Evolutionary conservation across 306 rosid genomes (phyloP).

Genomic region (Gillenia trifoliata): DNA sequence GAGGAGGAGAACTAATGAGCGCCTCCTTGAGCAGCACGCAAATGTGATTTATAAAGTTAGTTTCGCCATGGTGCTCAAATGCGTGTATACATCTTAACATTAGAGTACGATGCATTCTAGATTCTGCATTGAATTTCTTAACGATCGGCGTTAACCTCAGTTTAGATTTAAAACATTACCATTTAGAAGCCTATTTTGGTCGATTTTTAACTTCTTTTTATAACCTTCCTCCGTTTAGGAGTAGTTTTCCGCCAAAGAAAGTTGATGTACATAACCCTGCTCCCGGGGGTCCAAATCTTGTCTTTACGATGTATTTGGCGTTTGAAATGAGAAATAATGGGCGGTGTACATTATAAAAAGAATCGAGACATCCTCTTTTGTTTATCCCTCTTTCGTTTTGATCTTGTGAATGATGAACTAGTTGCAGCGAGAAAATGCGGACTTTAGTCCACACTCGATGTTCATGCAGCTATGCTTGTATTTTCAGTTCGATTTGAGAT

Average conservation of each 20-base stretch:
- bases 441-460: no score
- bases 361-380: not conserved
- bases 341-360: not conserved
- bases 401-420: not conserved
- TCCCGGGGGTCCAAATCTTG: not conserved
- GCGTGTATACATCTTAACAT: not conserved
- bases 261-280: not conserved
- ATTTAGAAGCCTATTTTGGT: not conserved
- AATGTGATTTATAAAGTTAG: not conserved
- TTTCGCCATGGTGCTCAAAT: not conserved
- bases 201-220: not conserved
- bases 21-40: not conserved
- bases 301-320: not conserved
- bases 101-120: not conserved
- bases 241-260: not conserved
- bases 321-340: not conserved
- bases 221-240: not conserved
- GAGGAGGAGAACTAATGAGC: not conserved
- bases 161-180: not conserved
- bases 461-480: no score
- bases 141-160: not conserved
- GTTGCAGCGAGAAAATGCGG: not conserved
- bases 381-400: not conserved
- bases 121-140: not conserved
- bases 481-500: no score